Evolutionary conservation across 2,329 filamentous ascomycete species (phyloP), one percentile per base, ranked within the genome.

Genomic region (Fusarium robinianum): DNA sequence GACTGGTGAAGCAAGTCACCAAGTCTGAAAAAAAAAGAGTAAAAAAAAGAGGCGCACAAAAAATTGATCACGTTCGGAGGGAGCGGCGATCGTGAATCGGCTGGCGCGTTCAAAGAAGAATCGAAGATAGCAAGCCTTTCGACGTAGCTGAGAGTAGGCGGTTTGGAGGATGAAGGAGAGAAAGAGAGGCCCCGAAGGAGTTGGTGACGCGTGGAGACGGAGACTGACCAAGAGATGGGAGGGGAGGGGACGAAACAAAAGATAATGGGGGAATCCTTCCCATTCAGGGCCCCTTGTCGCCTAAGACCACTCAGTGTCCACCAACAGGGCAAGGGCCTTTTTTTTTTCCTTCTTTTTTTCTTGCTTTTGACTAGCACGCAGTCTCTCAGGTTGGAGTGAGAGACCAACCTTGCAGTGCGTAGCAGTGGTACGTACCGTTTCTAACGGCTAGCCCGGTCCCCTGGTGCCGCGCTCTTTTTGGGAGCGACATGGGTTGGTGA

Each of bases 171-270:
- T 30, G 41, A 55, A 51, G 34, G 42, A 38, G 33, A 41, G 33
- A 36, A 37, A 40, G 30, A 21, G 23, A 52, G 37, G 38, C 33
- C 30, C 36, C 21, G 27, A 14, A 30, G 16, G 26, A 25, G 16
- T 21, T 35, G 6, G 32, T 42, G 36, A 46, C 40, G 32, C 35
- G 27, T 41, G 36, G 33, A 41, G 26, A 37, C 51, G 46, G 53
- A 38, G 46, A 54, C 43, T n/a, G n/a, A n/a, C n/a, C n/a, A n/a
- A n/a, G n/a, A n/a, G n/a, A n/a, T n/a, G n/a, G n/a, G n/a, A n/a
- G n/a, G n/a, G n/a, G 55, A 53, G 53, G 57, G 53, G 53, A 60
- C 51, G 58, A 61, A 61, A 61, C 58, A 61, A 57, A 52, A 57
- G 55, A 60, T 60, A 61, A 59, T 40, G 45, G 22, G 25, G 27